Evolutionary conservation across 1,139 yeast species (phyloP).

Genomic region (Wickerhamomyces sp.): DNA sequence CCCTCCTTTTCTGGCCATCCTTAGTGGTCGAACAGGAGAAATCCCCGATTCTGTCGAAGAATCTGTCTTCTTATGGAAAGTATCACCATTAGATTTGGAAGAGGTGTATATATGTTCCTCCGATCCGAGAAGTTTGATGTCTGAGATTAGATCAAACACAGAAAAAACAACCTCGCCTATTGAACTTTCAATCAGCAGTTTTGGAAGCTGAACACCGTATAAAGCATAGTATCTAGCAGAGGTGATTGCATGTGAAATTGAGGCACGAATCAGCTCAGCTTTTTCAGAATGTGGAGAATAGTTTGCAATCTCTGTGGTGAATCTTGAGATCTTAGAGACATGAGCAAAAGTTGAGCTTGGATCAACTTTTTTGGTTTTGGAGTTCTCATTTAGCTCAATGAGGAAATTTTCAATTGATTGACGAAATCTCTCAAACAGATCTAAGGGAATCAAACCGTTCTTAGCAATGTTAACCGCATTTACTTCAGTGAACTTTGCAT

Average conservation of each 20-base stretch:
- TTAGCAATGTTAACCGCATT: slow-evolving; percentile 6
- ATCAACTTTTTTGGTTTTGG: slow-evolving; percentile 14
- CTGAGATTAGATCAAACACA: slow-evolving; percentile 62
- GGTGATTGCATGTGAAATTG: slow-evolving; percentile 73
- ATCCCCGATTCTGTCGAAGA: slow-evolving; percentile 16
- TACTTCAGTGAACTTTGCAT: slow-evolving; percentile 1
- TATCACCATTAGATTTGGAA: background rate
- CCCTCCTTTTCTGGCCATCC: slow-evolving; percentile 47
- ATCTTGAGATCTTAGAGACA: slow-evolving; percentile 46
- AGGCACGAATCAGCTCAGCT: slow-evolving; percentile 48
- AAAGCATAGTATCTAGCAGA: slow-evolving; percentile 73
- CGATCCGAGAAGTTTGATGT: slow-evolving; percentile 40
- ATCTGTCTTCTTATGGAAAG: background rate
- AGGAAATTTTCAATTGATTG: slow-evolving; percentile 14
- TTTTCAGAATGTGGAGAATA: slow-evolving; percentile 35
- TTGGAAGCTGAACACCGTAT: slow-evolving; percentile 62
- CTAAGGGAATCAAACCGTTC: slow-evolving; percentile 21
- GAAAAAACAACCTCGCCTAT: slow-evolving; percentile 71
- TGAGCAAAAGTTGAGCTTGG: slow-evolving; percentile 46
- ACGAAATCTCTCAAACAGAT: slow-evolving; percentile 15
- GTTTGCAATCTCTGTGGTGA: slow-evolving; percentile 44
- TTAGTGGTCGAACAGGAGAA: slow-evolving; percentile 51
- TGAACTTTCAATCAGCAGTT: slow-evolving; percentile 70
- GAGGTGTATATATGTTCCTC: background rate
- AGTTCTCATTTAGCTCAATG: slow-evolving; percentile 6